Conservation (phyloP, 306 rosid species). For the Astragalus glycyphyllos region DNA sequence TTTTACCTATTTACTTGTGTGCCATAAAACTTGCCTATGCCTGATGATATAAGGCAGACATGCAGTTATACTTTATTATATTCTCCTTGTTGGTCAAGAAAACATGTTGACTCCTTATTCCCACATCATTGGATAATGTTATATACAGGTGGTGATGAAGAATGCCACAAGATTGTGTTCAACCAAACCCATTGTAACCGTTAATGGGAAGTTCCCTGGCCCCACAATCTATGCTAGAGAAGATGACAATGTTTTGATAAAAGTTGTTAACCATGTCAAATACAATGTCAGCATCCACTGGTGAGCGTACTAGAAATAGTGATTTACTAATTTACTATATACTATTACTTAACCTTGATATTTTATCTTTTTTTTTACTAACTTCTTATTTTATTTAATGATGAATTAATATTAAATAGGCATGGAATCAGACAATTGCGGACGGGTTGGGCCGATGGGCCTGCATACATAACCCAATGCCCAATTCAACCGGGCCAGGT, state of each 20-base stretch:
- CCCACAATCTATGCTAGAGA: slow-evolving; percentile 64
- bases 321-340: neutral
- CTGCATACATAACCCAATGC: slow-evolving; percentile 89
- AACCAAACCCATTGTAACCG: slow-evolving; percentile 56
- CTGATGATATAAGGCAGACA: neutral
- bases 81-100: slow-evolving; percentile 58
- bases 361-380: neutral
- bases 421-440: slow-evolving; percentile 80
- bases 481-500: slow-evolving; percentile 79
- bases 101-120: slow-evolving; percentile 54
- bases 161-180: slow-evolving; percentile 58
- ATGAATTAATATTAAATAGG: slow-evolving; percentile 50
- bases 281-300: slow-evolving; percentile 90
- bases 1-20: no score
- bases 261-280: slow-evolving; percentile 74
- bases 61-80: slow-evolving; percentile 15
- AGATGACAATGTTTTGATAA: slow-evolving; percentile 55
- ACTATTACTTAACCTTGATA: neutral
- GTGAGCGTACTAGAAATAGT: slow-evolving; percentile 46
- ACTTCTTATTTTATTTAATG: neutral
- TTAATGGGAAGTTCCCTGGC: slow-evolving; percentile 59
- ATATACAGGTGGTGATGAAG: slow-evolving; percentile 56
- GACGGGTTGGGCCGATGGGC: slow-evolving; percentile 94
- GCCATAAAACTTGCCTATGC: no score
- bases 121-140: slow-evolving; percentile 29